These are phyloP conservation scores for Pseudocercospora vitis DNA, from an alignment of 2,329 filamentous ascomycete species.

Conservation along the genomic window DNA sequence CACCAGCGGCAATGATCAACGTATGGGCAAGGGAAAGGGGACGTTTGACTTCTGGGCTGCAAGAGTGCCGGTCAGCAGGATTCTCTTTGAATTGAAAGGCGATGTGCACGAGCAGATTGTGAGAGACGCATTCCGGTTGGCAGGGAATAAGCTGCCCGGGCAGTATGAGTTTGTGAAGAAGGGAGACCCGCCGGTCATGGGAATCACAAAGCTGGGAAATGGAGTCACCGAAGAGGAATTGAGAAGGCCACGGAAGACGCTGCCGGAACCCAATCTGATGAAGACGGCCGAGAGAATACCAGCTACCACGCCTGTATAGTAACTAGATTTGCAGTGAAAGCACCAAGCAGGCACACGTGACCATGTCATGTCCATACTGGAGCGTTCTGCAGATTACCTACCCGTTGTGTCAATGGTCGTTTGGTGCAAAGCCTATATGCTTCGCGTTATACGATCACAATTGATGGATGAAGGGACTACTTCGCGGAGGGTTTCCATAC, in stretches of 20 bases:
- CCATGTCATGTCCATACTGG: too few species aligned
- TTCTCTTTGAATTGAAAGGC: slow-evolving; percentile 90
- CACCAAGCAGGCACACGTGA: too few species aligned
- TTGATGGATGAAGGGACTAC: too few species aligned
- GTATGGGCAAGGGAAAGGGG: slow-evolving; percentile 99
- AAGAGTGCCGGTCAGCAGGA: slow-evolving; percentile 83
- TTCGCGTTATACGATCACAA: too few species aligned
- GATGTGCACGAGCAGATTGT: slow-evolving; percentile 92
- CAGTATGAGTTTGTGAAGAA: slow-evolving; percentile 93
- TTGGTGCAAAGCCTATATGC: too few species aligned
- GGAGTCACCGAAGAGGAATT: slow-evolving; percentile 80
- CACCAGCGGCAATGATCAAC: slow-evolving; percentile 89
- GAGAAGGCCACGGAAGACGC: slow-evolving; percentile 63
- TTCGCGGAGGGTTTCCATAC: too few species aligned
- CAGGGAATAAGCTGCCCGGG: slow-evolving; percentile 89
- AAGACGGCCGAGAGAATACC: slow-evolving; percentile 31
- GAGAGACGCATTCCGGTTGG: slow-evolving; percentile 87
- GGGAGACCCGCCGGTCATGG: slow-evolving; percentile 85
- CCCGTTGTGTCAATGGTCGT: too few species aligned
- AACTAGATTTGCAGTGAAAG: too few species aligned
- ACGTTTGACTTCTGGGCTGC: slow-evolving; percentile 96
- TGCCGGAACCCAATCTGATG: slow-evolving; percentile 32
- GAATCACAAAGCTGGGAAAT: slow-evolving; percentile 81
- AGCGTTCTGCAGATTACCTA: too few species aligned
- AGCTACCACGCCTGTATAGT: slow-evolving; percentile 28